phyloP scores from a whole-genome alignment of 2,329 filamentous ascomycete species.

The Exophiala phaeomuriformis region DNA sequence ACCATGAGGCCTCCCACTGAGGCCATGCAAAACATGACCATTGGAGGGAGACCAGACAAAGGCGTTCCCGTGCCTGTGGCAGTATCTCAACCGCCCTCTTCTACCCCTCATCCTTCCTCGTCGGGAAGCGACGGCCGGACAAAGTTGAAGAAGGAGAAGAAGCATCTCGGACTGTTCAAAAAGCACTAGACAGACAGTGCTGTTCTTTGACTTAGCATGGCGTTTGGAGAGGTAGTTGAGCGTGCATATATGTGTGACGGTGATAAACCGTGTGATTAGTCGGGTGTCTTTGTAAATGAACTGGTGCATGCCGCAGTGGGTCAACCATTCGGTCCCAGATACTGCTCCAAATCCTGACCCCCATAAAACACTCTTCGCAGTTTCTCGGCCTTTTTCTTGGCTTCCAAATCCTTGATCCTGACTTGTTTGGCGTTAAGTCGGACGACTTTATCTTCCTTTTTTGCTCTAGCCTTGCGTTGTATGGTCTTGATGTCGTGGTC shows the following conservation, averaged over 20 bases:
- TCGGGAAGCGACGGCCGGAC: slow-evolving; percentile 14
- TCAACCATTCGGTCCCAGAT: slow-evolving; percentile 47
- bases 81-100: slow-evolving; percentile 4
- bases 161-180: slow-evolving; percentile 38
- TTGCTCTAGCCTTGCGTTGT: slow-evolving; percentile 36
- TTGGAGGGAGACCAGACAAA: slow-evolving; percentile 27
- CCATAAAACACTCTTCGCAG: slow-evolving; percentile 65
- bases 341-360: slow-evolving; percentile 65
- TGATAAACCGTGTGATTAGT: neutral
- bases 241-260: neutral
- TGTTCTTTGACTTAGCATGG: slow-evolving; percentile 17
- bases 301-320: neutral
- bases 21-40: slow-evolving; percentile 25
- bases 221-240: slow-evolving; percentile 9
- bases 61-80: slow-evolving; percentile 20
- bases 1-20: slow-evolving; percentile 15
- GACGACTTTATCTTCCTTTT: slow-evolving; percentile 31
- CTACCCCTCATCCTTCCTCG: slow-evolving; percentile 14
- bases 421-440: slow-evolving; percentile 64
- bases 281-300: neutral
- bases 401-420: slow-evolving; percentile 54
- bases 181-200: slow-evolving; percentile 21
- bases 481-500: slow-evolving; percentile 17
- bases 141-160: slow-evolving; percentile 54
- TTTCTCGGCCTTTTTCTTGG: slow-evolving; percentile 55